Percentiles rank a stretch among this genome's conserved stretches.
Conservation (phyloP, 805 yeast species). For the Metschnikowia gelsemii region DNA sequence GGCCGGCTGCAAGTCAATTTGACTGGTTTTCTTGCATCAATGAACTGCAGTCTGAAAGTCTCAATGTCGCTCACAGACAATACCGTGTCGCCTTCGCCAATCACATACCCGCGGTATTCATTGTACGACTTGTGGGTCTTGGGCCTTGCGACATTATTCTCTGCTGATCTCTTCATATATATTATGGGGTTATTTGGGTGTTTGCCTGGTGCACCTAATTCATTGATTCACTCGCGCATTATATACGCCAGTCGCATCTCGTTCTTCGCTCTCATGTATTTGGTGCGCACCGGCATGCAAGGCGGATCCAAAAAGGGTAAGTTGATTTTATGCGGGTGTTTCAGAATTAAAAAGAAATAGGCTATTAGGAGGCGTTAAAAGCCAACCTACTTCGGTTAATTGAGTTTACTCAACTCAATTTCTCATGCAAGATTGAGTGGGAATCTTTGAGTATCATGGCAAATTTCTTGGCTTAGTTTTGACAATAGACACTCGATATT, state of each 20-base stretch:
- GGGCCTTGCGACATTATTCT: not conserved
- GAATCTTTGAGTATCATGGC: not conserved
- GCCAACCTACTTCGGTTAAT: too few relatives aligned
- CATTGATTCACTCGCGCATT: too few relatives aligned
- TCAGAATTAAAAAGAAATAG: conserved; percentile 1
- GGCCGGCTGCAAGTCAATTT: conserved; percentile 34
- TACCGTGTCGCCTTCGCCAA: conserved; percentile 1
- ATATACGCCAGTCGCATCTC: not conserved
- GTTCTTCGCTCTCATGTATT: conserved; percentile 1
- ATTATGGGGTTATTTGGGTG: not conserved
- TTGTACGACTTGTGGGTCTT: conserved; percentile 5
- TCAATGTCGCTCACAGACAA: conserved; percentile 6
- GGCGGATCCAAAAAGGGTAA: not conserved
- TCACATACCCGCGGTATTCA: conserved; percentile 16
- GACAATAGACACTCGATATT: not conserved
- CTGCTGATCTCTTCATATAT: conserved; percentile 6
- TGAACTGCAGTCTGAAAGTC: conserved; percentile 40
- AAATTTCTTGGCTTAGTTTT: not conserved
- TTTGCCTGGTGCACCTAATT: too few relatives aligned
- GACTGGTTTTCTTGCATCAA: conserved; percentile 49
- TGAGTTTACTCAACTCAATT: too few relatives aligned
- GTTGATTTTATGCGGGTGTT: conserved; percentile 2
- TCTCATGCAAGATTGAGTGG: not conserved
- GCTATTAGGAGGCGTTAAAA: too few relatives aligned
- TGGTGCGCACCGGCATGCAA: conserved; percentile 5